These are phyloP conservation scores for Colletotrichum orchidophilum DNA, from an alignment of 2,329 filamentous ascomycete species.

Conservation along the genomic window DNA sequence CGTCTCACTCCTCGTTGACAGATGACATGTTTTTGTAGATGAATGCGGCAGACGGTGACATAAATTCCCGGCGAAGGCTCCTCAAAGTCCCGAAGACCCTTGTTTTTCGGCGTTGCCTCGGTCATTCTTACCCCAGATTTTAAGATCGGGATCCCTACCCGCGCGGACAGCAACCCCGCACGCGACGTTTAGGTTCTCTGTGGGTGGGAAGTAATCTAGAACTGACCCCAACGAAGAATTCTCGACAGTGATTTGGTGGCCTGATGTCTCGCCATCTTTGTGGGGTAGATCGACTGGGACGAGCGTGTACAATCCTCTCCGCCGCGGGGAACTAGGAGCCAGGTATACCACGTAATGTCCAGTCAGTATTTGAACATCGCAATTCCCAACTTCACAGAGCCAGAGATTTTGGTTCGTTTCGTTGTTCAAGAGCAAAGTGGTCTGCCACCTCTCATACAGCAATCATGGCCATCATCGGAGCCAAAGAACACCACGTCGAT, in stretches of 20 bases:
- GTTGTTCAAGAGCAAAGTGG: neutral
- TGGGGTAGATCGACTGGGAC: neutral
- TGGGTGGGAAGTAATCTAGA: neutral
- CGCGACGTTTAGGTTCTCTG: neutral
- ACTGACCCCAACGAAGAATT: neutral
- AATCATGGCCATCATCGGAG: slow-evolving; percentile 45
- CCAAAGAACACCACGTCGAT: slow-evolving; percentile 46
- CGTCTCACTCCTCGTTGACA: neutral
- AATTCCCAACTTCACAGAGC: neutral
- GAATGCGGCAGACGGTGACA: neutral
- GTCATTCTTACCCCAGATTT: slow-evolving; percentile 25
- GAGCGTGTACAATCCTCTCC: neutral
- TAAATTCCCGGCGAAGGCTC: neutral
- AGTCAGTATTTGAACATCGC: slow-evolving; percentile 10
- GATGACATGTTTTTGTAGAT: neutral
- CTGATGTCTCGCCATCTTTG: neutral
- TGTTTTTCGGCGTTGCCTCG: slow-evolving; percentile 17
- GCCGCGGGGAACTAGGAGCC: neutral
- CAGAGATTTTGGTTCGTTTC: neutral
- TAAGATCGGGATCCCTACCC: neutral
- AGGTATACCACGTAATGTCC: neutral
- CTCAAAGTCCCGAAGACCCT: slow-evolving; percentile 3
- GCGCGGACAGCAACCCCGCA: slow-evolving; percentile 19
- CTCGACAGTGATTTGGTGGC: slow-evolving; percentile 5
- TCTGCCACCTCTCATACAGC: neutral